Percentiles rank a stretch among this genome's conserved stretches.
These are phyloP conservation scores for Venturia asperata DNA, from an alignment of 2,329 filamentous ascomycete genomes.

Conservation along the genomic window DNA sequence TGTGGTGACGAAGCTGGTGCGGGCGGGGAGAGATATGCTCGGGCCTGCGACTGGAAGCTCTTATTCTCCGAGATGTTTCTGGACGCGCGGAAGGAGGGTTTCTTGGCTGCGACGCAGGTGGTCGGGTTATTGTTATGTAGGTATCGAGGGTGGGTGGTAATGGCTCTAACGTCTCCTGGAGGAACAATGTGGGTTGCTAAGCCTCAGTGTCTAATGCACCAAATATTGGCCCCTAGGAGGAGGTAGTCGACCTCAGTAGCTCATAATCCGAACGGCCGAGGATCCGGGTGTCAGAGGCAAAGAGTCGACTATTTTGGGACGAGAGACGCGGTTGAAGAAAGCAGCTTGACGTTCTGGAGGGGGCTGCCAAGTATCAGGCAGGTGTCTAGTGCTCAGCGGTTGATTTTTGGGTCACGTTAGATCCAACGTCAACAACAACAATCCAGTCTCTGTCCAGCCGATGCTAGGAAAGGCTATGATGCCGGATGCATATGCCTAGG, in stretches of 20 bases:
- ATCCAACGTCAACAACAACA: background rate
- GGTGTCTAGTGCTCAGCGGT: background rate
- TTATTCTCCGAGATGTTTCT: constrained; percentile 8
- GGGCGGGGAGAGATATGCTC: background rate
- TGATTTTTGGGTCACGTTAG: background rate
- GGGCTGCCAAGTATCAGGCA: background rate
- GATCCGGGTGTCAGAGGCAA: constrained; percentile 4
- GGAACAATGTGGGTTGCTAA: constrained; percentile 3
- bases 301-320: background rate
- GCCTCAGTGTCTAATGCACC: constrained; percentile 11
- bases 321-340: background rate
- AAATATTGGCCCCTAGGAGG: background rate
- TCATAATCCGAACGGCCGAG: constrained; percentile 2
- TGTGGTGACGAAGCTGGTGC: constrained; percentile 13
- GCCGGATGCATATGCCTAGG: background rate
- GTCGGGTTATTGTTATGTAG: background rate
- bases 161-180: background rate
- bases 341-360: background rate
- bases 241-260: background rate
- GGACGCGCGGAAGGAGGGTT: background rate
- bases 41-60: background rate
- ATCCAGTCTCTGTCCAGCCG: background rate
- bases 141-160: background rate
- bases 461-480: background rate
- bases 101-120: background rate